Evolutionary conservation across 176 grass and related monocot species (phyloP).

Genomic region (Puccinellia tenuiflora): DNA sequence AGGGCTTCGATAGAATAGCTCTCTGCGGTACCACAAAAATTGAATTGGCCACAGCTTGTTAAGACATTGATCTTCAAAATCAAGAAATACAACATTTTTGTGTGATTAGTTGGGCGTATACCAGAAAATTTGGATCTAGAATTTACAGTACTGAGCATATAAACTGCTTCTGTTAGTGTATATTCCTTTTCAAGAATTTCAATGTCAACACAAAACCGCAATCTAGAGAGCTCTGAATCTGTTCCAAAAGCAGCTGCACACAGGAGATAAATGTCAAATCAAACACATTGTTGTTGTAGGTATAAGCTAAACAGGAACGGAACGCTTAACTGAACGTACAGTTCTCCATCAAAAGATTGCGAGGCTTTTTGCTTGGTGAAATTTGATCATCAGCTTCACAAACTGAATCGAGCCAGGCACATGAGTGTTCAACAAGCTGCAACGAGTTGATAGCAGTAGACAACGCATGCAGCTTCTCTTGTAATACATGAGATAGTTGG

Average conservation of each 20-base stretch:
- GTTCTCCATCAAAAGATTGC: conserved; percentile 56
- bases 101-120: conserved; percentile 7
- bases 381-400: conserved; percentile 43
- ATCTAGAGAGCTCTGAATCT: conserved; percentile 44
- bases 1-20: conserved; percentile 52
- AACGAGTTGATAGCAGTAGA: conserved; percentile 88
- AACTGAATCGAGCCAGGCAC: conserved; percentile 82
- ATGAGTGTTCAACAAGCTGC: conserved; percentile 76
- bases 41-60: background rate
- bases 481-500: conserved; percentile 46
- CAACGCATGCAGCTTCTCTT: conserved; percentile 83
- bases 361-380: conserved; percentile 73
- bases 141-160: conserved; percentile 69
- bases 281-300: conserved; percentile 3
- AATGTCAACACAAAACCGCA: conserved; percentile 75
- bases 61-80: conserved; percentile 9
- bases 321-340: conserved; percentile 52
- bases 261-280: conserved; percentile 25
- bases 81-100: background rate
- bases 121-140: conserved; percentile 62
- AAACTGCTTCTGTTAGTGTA: conserved; percentile 65
- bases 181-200: conserved; percentile 95
- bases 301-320: conserved; percentile 13
- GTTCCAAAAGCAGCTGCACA: conserved; percentile 46
- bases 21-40: conserved; percentile 42